These are phyloP conservation scores for Pestalotiopsis sp. DNA, from an alignment of 2,329 filamentous ascomycete genomes.

Conservation along the genomic window DNA sequence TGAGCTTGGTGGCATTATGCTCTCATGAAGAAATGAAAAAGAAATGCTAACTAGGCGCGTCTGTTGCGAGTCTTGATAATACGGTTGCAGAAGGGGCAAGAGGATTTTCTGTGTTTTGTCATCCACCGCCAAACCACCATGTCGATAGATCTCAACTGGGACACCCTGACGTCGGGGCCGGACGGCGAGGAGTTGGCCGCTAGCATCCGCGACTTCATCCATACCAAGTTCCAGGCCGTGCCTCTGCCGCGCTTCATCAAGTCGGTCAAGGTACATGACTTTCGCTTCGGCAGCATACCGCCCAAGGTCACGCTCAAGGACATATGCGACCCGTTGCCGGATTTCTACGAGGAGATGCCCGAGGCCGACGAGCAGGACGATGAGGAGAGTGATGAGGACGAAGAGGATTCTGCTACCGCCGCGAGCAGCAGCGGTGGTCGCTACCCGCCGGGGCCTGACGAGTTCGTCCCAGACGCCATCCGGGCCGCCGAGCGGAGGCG, in stretches of 20 bases:
- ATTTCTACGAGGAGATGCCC: conserved; percentile 88
- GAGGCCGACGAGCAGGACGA: conserved; percentile 62
- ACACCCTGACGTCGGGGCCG: conserved; percentile 82
- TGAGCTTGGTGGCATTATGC: background rate
- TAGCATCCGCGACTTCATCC: conserved; percentile 87
- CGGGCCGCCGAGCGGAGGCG: conserved; percentile 34
- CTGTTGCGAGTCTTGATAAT: background rate
- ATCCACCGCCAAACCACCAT: conserved; percentile 46
- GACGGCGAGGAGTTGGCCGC: conserved; percentile 85
- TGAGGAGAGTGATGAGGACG: conserved; percentile 43
- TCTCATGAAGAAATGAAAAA: background rate
- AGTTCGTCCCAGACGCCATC: conserved; percentile 30
- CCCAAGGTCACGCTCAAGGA: conserved; percentile 93
- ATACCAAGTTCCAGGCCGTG: conserved; percentile 92
- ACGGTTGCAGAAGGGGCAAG: background rate
- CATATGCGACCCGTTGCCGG: conserved; percentile 90
- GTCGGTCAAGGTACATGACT: conserved; percentile 90
- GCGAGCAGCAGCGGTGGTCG: background rate
- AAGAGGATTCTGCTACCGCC: conserved; percentile 31
- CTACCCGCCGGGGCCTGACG: conserved; percentile 16
- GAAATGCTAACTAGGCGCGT: background rate
- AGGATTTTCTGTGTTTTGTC: background rate
- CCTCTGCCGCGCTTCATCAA: conserved; percentile 93
- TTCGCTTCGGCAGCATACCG: conserved; percentile 82
- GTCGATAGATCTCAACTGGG: conserved; percentile 98